Evolutionary conservation across 768 basidiomycete species (phyloP).

Genomic region (Pisolithus sp.): DNA sequence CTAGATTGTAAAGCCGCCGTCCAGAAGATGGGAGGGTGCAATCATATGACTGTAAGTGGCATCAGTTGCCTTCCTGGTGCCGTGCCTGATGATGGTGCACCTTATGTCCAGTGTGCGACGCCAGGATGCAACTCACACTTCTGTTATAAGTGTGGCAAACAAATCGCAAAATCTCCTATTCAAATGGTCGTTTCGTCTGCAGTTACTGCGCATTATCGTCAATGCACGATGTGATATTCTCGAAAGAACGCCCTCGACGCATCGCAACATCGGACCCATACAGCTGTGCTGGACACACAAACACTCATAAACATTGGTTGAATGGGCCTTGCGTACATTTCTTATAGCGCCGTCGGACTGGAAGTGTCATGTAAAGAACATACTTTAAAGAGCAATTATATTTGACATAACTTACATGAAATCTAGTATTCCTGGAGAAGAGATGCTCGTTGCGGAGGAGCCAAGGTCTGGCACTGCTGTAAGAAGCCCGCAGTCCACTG

Average conservation of each 20-base stretch:
- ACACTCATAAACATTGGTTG: too few species aligned
- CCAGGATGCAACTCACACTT: conserved; percentile 55
- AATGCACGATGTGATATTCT: conserved; percentile 23
- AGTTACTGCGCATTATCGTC: conserved; percentile 28
- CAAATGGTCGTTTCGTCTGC: conserved; percentile 26
- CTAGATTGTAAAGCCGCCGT: conserved; percentile 41
- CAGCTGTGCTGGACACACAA: too few species aligned
- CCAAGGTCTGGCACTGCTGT: too few species aligned
- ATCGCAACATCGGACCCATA: neutral
- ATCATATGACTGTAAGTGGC: conserved; percentile 51
- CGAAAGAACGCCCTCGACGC: neutral
- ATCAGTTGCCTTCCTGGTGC: neutral
- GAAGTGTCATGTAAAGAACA: too few species aligned
- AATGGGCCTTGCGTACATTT: too few species aligned
- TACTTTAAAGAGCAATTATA: too few species aligned
- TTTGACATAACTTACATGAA: too few species aligned
- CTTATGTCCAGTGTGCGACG: conserved; percentile 36
- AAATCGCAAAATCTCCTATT: conserved; percentile 35
- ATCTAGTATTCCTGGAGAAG: too few species aligned
- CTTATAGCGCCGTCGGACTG: too few species aligned
- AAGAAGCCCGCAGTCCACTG: too few species aligned
- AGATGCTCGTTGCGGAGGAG: too few species aligned
- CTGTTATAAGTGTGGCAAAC: conserved; percentile 45
- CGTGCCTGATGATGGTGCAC: neutral
- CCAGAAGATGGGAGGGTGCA: conserved; percentile 48